These are phyloP conservation scores for Rhododendron kiyosumense DNA, from an alignment of 148 eudicot species.

Conservation along the genomic window DNA sequence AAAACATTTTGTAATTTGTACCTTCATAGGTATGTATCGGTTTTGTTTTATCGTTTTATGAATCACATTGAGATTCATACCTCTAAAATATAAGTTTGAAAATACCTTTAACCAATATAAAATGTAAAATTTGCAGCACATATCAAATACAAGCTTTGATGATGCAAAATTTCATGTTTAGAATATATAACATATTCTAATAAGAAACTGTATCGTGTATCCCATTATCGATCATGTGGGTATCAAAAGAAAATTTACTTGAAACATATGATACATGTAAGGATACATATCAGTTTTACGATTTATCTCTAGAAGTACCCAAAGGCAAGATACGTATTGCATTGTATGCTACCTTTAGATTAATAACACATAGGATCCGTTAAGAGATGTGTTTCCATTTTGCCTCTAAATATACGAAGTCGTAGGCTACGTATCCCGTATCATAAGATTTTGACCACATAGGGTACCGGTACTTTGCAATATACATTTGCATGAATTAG, in stretches of 20 bases:
- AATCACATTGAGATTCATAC: neutral
- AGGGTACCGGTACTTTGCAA: neutral
- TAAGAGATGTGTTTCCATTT: neutral
- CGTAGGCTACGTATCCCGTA: neutral
- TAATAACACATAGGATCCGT: neutral
- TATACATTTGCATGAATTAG: neutral
- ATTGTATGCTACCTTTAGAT: neutral
- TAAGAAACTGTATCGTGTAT: neutral
- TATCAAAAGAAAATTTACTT: neutral
- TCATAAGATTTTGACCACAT: neutral
- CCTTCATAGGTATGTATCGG: neutral
- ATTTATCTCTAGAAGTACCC: neutral
- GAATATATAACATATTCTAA: neutral
- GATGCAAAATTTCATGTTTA: neutral
- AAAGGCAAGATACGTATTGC: neutral
- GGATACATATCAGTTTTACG: neutral
- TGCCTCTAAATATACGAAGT: neutral
- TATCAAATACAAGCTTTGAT: neutral
- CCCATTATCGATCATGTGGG: neutral
- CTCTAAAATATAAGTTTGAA: neutral
- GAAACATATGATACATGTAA: neutral
- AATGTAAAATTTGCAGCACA: neutral
- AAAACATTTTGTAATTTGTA: neutral
- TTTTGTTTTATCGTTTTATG: neutral
- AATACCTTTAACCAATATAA: neutral